Evolutionary conservation across 192 early-diverging fungal genomes (phyloP), one percentile per base, ranked within the genome.

Genomic region (Geosiphon pyriformis): DNA sequence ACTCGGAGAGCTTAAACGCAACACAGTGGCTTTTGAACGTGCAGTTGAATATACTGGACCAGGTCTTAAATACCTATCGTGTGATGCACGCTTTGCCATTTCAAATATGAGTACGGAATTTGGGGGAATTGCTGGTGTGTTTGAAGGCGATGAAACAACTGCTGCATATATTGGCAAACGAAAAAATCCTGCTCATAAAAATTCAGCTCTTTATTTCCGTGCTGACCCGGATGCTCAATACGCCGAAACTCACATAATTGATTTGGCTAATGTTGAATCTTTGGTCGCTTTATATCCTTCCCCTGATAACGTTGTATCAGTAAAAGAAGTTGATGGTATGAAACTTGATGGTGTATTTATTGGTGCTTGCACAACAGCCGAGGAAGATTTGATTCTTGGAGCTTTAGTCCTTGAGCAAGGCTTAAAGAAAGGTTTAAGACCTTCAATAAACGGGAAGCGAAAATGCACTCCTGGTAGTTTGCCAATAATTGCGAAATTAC

Each of bases 51-150:
- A 86, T 78, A 87, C 83, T 29, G 90, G 89, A 11, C 80, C 84
- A 27, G 89, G 88, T 17, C 69, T 90, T 34, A 82, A 90, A 75
- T 82, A 92, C 78, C 81, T 90, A 78, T 87, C 86, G 59, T 90
- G 89, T 76, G 89, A 92, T 75, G 89, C 87, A 30, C 83, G 90
- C 51, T 89, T 92, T 69, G 88, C 89, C 25, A 83, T 88, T 69
- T 78, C 89, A 71, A 90, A 89, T 80, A 92, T 92, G 89, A 82
- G 87, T 67, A 91, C 89, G 59, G 89, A 91, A 74, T 91, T 91
- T 83, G 89, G 89, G 61, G 89, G 86, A 59, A 91, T 91, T 75
- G 89, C 89, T 54, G 89, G 89, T 51, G 89, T 91, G 65, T 92
- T 85, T 74, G 88, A 85, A 74, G 84, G 83, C 32, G 86, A 90